Evolutionary conservation across 1,284 basidiomycete genomes (phyloP).

Genomic region (Microbotryum silenes-acaulis): DNA sequence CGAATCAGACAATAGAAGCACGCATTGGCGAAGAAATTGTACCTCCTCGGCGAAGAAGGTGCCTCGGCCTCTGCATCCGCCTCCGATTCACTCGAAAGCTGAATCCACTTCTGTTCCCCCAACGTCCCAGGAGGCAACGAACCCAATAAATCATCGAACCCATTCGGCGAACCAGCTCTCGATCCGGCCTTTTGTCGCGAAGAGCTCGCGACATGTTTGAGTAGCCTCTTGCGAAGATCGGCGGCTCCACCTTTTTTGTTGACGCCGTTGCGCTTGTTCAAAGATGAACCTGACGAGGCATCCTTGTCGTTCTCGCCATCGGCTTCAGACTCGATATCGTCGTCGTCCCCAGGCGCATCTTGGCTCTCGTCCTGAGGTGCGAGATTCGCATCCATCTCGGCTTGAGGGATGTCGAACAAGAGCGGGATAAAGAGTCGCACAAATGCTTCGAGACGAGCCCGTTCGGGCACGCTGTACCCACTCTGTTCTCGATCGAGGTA

Average conservation of each 20-base stretch:
- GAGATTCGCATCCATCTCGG: constrained; percentile 60
- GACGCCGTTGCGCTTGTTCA: background rate
- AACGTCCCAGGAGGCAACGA: background rate
- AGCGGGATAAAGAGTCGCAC: constrained; percentile 75
- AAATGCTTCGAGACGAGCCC: constrained; percentile 75
- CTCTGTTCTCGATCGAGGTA: constrained; percentile 71
- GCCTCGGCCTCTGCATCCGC: constrained; percentile 11
- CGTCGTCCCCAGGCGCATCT: constrained; percentile 32
- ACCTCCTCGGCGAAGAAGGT: constrained; percentile 17
- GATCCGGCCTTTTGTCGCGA: constrained; percentile 4
- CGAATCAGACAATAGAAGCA: constrained; percentile 86
- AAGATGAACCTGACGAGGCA: constrained; percentile 5
- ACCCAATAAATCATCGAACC: background rate
- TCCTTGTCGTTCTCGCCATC: constrained; percentile 47
- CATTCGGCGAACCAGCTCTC: constrained; percentile 5
- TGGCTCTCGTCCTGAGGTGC: constrained; percentile 46
- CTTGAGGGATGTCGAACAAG: constrained; percentile 65
- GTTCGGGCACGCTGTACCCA: constrained; percentile 62
- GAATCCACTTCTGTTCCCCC: constrained; percentile 26
- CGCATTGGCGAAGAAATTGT: constrained; percentile 77
- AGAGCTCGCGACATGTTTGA: constrained; percentile 49
- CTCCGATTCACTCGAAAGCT: constrained; percentile 14
- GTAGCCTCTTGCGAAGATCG: constrained; percentile 67
- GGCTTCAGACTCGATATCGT: constrained; percentile 18
- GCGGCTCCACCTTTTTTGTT: constrained; percentile 45